Evolutionary conservation across 139 green algal species (phyloP), one percentile per base, ranked within the genome.

Genomic region (Pleodorina starrii): DNA sequence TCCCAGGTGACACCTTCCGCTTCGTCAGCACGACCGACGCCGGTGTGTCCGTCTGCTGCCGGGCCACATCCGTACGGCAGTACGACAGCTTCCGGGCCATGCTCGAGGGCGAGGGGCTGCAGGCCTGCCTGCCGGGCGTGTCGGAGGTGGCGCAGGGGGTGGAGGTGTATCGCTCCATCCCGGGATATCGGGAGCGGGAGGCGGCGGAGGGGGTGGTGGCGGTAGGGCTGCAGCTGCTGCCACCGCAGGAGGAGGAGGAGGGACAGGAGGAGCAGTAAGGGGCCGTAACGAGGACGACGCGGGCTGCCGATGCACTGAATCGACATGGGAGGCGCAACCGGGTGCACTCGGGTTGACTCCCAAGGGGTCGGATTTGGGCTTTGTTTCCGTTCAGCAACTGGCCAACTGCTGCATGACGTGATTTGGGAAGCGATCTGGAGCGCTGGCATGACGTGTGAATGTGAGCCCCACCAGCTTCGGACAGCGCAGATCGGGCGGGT

Each of bases 11-110:
- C 42, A 25, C 16, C 21, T 75, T 86, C 29, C 40, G 40, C 12
- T 86, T 86, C 80, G 32, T 46, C 46, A 83, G 75, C 46, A 69
- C 46, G 3, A 4, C 51, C n/a, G n/a, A 68, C 46, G 48, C 42
- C 10, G 27, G 16, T 6, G 51, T 32, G 2, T 29, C 27, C 59
- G 59, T 76, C 12, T 11, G 21, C 3, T 59, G 38, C 25, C 40
- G 59, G 2, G 80, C 42, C 3, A 76, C 80, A 17, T 57, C 57
- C 25, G 80, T 86, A 46, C 59, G 80, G 40, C 42, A 59, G 12
- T 86, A 86, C 80, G 59, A 86, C 80, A 86, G 80, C 40, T 86
- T 86, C 29, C 40, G 42, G 6, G 59, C 40, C 1, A 86, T 86
- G 80, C 80, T 86, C 32, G 59, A 76, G 42, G 42, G 59, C 14